These are phyloP conservation scores for Xylariaceae sp. DNA, from an alignment of 2,329 filamentous ascomycete genomes.

Conservation along the genomic window DNA sequence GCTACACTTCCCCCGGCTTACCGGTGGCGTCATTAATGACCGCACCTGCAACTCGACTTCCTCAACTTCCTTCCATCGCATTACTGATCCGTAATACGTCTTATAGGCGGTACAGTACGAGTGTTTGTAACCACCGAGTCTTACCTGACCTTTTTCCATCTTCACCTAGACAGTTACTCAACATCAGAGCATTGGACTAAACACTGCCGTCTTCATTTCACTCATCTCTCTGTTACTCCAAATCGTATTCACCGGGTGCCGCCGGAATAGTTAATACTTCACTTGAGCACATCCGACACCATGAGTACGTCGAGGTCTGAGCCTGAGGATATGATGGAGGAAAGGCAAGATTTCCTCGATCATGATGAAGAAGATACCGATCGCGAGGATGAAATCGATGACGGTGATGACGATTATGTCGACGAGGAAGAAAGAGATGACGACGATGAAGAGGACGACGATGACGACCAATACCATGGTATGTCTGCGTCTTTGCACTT, in stretches of 20 bases:
- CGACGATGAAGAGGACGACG: slow-evolving; percentile 26
- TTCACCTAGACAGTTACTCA: no score
- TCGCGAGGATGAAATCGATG: slow-evolving; percentile 21
- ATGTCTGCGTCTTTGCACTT: background rate
- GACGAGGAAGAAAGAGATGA: slow-evolving; percentile 26
- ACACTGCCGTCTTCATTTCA: background rate
- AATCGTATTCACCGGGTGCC: background rate
- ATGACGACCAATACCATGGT: slow-evolving; percentile 33
- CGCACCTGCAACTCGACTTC: background rate
- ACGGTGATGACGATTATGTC: slow-evolving; percentile 24
- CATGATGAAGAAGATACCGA: slow-evolving; percentile 23
- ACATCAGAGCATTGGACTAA: background rate
- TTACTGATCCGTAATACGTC: slow-evolving; percentile 1
- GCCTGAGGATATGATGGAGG: slow-evolving; percentile 19
- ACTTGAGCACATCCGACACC: background rate
- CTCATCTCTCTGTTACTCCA: background rate
- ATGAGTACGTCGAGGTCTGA: slow-evolving; percentile 25
- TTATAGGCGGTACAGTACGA: slow-evolving; percentile 13
- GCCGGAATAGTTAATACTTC: background rate
- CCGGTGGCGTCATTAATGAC: background rate
- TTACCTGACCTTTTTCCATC: no score
- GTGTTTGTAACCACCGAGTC: slow-evolving; percentile 1
- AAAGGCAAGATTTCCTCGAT: slow-evolving; percentile 21
- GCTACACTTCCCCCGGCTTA: background rate
- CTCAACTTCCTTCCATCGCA: background rate